A percentile compares a stretch with the other conserved stretches of the same genome.
These are phyloP conservation scores for Lathyrus sativus DNA, from an alignment of 306 rosid species.

Conservation along the genomic window DNA sequence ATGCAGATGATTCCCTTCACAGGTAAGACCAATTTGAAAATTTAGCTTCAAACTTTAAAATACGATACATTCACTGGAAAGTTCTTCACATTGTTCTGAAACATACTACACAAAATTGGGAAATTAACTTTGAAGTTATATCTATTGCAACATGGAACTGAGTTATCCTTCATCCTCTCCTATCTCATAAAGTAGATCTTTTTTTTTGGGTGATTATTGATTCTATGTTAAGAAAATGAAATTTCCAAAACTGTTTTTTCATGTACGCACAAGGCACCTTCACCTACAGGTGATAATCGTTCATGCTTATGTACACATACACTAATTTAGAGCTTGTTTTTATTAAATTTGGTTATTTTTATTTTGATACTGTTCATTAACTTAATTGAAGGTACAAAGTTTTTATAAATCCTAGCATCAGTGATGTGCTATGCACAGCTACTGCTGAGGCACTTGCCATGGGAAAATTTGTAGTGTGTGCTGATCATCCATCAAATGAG, in stretches of 20 bases:
- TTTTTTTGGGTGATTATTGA: neutral
- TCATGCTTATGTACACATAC: constrained; percentile 19
- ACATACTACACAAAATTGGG: constrained; percentile 8
- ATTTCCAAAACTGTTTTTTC: constrained; percentile 1
- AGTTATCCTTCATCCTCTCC: constrained; percentile 14
- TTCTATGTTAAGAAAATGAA: constrained; percentile 22
- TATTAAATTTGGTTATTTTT: constrained; percentile 9
- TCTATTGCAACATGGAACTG: constrained; percentile 29
- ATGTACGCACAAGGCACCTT: constrained; percentile 13
- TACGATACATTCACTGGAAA: constrained; percentile 16
- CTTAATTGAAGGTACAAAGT: constrained; percentile 84
- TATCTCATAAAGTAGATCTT: constrained; percentile 14
- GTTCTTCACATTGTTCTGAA: constrained; percentile 11
- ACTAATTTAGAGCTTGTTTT: constrained; percentile 8
- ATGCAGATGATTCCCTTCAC: constrained; percentile 87
- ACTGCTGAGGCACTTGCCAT: constrained; percentile 99
- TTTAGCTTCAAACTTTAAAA: constrained; percentile 8
- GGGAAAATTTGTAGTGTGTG: constrained; percentile 98
- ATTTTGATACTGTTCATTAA: constrained; percentile 28
- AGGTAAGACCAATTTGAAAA: constrained; percentile 64
- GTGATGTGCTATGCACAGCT: constrained; percentile 96
- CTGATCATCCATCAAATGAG: constrained; percentile 92
- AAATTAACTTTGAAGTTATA: constrained; percentile 23
- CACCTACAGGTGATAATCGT: neutral
- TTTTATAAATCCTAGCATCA: constrained; percentile 90